Conservation (phyloP, 2,329 filamentous ascomycete genomes). For the Colletotrichum spinosum region DNA sequence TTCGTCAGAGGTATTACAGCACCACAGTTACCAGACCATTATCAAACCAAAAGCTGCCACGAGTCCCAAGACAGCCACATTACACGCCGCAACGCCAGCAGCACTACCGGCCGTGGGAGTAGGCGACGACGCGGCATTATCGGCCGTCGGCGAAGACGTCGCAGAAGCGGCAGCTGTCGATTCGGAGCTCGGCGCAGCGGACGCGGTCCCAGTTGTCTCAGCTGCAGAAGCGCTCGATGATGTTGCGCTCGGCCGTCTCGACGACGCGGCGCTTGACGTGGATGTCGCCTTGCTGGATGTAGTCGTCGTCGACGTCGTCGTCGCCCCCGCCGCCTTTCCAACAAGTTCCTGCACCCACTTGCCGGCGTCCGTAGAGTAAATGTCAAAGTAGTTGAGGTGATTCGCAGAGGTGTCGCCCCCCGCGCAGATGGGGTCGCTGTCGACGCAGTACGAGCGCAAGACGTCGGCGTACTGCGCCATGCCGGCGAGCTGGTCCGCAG, state of each 20-base stretch:
- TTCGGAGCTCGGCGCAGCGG: not conserved
- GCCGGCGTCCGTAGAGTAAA: conserved; percentile 28
- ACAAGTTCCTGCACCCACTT: conserved; percentile 32
- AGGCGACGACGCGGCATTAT: conserved; percentile 1
- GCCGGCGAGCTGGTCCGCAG: conserved; percentile 43
- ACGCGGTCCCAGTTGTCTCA: not conserved
- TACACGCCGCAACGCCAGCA: not conserved
- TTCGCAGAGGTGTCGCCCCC: conserved; percentile 45
- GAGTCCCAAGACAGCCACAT: not conserved
- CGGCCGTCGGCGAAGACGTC: conserved; percentile 6
- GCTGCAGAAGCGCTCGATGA: not conserved
- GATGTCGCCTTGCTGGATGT: conserved; percentile 1
- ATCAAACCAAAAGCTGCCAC: not conserved
- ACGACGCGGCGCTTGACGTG: conserved; percentile 1
- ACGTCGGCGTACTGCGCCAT: conserved; percentile 43
- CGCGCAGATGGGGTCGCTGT: conserved; percentile 54
- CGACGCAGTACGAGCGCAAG: conserved; percentile 49
- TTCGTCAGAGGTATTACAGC: no score
- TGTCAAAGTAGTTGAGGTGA: conserved; percentile 49
- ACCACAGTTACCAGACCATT: not conserved
- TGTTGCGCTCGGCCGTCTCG: conserved; percentile 5
- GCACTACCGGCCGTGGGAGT: not conserved
- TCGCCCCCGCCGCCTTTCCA: not conserved
- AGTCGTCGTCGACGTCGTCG: not conserved
- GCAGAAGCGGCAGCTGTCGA: not conserved